phyloP scores from a whole-genome alignment of 495 filamentous ascomycete species.

The Cudoniella acicularis region DNA sequence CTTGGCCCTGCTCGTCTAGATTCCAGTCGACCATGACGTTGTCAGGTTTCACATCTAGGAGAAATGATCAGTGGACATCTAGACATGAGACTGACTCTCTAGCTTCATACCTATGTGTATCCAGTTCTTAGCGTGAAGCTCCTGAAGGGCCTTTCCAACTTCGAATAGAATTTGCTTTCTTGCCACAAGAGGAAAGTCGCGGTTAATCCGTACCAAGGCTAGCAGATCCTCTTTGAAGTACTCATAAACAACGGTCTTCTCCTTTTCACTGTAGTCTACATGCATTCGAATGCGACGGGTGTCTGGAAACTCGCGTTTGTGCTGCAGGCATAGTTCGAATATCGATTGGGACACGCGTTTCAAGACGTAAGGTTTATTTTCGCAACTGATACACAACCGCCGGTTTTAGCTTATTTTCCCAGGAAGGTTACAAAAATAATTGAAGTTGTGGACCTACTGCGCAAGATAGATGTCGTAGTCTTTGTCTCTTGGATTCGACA shows the following conservation, averaged over 20 bases:
- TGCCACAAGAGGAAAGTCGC: not conserved
- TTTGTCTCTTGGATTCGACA: not conserved
- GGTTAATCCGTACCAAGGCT: not conserved
- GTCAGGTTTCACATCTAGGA: slow-evolving; percentile 1
- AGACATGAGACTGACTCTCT: not conserved
- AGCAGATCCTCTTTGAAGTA: not conserved
- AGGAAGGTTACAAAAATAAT: not conserved
- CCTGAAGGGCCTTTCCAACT: not conserved
- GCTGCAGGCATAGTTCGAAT: not conserved
- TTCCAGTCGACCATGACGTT: slow-evolving; percentile 1
- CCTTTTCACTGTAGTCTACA: not conserved
- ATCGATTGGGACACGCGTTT: not conserved
- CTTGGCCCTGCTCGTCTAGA: not conserved
- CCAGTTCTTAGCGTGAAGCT: not conserved
- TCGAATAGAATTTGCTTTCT: not conserved
- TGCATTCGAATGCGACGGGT: not conserved
- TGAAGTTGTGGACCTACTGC: not conserved
- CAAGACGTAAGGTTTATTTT: not conserved
- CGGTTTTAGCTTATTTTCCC: not conserved
- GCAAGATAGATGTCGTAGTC: not conserved
- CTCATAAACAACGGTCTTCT: not conserved
- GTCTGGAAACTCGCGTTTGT: not conserved
- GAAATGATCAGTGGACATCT: not conserved
- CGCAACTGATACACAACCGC: not conserved
- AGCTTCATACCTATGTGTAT: not conserved